Percentiles rank a stretch among this genome's conserved stretches.
These are phyloP conservation scores for Stylonectria norvegica DNA, from an alignment of 2,329 filamentous ascomycete genomes.

Conservation along the genomic window DNA sequence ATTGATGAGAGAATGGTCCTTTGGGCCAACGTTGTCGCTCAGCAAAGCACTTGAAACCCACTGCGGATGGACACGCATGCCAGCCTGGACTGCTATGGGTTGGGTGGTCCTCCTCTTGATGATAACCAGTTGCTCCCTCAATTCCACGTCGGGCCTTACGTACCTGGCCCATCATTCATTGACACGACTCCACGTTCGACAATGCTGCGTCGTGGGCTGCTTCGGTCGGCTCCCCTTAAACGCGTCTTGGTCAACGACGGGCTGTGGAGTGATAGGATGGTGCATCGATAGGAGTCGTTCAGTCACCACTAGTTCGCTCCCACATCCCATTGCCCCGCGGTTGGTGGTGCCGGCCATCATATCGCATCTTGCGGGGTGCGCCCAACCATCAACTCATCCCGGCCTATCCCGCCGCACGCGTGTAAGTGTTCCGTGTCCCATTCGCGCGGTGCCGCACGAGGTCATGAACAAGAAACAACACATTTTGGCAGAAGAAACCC, in stretches of 20 bases:
- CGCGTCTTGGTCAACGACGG: slow-evolving; percentile 3
- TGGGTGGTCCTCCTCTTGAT: slow-evolving; percentile 16
- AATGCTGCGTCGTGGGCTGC: slow-evolving; percentile 23
- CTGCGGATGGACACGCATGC: slow-evolving; percentile 13
- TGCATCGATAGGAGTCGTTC: not conserved
- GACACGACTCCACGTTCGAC: slow-evolving; percentile 29
- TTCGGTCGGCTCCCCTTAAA: slow-evolving; percentile 16
- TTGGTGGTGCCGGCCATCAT: slow-evolving; percentile 20
- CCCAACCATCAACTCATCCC: slow-evolving; percentile 20
- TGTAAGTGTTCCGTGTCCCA: slow-evolving; percentile 26
- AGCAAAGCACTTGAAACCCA: slow-evolving; percentile 13
- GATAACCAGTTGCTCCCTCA: no score
- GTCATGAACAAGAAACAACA: no score
- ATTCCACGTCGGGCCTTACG: slow-evolving; percentile 12
- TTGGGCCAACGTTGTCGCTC: slow-evolving; percentile 15
- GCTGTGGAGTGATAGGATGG: no score
- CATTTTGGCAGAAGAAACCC: no score
- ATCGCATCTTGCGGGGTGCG: slow-evolving; percentile 24
- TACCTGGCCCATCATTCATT: slow-evolving; percentile 27
- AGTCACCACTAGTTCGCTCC: slow-evolving; percentile 20
- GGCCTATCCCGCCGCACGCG: slow-evolving; percentile 27
- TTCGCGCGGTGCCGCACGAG: slow-evolving; percentile 22
- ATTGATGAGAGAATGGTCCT: slow-evolving; percentile 15
- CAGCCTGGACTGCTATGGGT: slow-evolving; percentile 11
- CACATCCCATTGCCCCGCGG: slow-evolving; percentile 26